A percentile compares a stretch with the other conserved stretches of the same genome.
Evolutionary conservation across 2,329 filamentous ascomycete genomes (phyloP).

Genomic region (Verticillium dahliae): DNA sequence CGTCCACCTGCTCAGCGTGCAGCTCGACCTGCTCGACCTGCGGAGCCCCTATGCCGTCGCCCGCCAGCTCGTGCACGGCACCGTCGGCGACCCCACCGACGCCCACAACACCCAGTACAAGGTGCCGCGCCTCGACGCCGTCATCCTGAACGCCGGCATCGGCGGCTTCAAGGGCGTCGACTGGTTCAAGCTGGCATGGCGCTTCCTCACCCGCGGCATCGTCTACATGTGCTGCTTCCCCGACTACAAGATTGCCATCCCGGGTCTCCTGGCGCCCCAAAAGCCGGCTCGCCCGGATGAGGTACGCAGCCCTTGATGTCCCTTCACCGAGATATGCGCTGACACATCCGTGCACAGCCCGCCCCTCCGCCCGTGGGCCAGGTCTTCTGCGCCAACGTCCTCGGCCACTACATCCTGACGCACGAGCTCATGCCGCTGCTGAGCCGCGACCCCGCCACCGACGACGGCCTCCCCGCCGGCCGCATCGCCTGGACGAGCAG

Average conservation of each 20-base stretch:
- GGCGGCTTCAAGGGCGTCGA: conserved; percentile 79
- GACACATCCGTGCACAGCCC: conserved; percentile 31
- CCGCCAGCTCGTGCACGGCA: conserved; percentile 35
- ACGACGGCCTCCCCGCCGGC: conserved; percentile 35
- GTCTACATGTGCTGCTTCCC: conserved; percentile 70
- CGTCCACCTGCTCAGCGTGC: conserved; percentile 51
- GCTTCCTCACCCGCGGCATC: conserved; percentile 52
- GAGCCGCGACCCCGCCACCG: conserved; percentile 30
- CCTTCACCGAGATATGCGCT: neutral
- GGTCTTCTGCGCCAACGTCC: conserved; percentile 87
- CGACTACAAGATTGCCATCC: conserved; percentile 60
- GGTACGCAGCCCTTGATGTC: conserved; percentile 2
- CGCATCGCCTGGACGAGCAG: conserved; percentile 85
- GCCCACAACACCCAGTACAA: conserved; percentile 22
- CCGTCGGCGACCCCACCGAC: conserved; percentile 37
- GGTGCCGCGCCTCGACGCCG: conserved; percentile 67
- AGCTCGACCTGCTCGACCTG: conserved; percentile 56
- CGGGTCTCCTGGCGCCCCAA: conserved; percentile 20
- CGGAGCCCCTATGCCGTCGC: conserved; percentile 42
- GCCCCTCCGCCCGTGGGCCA: conserved; percentile 60
- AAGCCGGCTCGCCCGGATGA: conserved; percentile 15
- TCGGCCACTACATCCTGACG: conserved; percentile 87
- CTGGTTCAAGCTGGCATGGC: conserved; percentile 53
- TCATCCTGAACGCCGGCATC: conserved; percentile 83
- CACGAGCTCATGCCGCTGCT: conserved; percentile 76